Conservation (phyloP, 2,329 filamentous ascomycete species). For the Colletotrichum abscissum region DNA sequence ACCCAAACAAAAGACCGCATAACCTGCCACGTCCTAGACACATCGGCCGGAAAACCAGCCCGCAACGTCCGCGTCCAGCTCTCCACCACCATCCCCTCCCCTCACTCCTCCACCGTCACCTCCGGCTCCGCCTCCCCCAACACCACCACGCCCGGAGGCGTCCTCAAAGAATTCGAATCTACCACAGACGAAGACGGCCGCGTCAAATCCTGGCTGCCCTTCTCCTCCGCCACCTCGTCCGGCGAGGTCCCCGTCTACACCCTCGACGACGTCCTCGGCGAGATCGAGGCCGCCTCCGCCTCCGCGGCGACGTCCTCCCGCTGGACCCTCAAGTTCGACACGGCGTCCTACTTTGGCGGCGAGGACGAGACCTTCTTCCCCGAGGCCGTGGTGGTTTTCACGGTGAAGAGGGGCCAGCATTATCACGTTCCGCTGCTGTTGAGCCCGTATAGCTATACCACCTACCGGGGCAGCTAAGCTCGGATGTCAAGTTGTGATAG, state of each 20-base stretch:
- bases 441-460: conserved; percentile 84
- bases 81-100: conserved; percentile 51
- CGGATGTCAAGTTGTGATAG: not conserved
- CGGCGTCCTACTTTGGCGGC: conserved; percentile 77
- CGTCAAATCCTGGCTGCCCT: conserved; percentile 75
- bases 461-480: conserved; percentile 78
- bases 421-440: conserved; percentile 85
- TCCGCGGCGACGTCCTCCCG: conserved; percentile 51
- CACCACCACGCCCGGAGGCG: conserved; percentile 43
- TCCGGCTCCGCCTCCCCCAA: conserved; percentile 40
- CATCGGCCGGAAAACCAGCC: conserved; percentile 77
- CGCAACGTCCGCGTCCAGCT: conserved; percentile 75
- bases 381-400: conserved; percentile 66
- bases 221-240: conserved; percentile 59
- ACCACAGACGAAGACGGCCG: conserved; percentile 82
- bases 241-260: conserved; percentile 70
- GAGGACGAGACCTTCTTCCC: conserved; percentile 71
- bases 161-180: conserved; percentile 68
- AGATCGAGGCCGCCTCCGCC: conserved; percentile 49
- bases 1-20: conserved; percentile 69
- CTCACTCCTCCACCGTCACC: not conserved
- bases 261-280: conserved; percentile 65
- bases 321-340: conserved; percentile 81
- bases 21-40: conserved; percentile 90
- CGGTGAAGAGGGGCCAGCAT: conserved; percentile 68